Evolutionary conservation across 139 green algal genomes (phyloP).

Genomic region (Tetradesmus lagerheimii): DNA sequence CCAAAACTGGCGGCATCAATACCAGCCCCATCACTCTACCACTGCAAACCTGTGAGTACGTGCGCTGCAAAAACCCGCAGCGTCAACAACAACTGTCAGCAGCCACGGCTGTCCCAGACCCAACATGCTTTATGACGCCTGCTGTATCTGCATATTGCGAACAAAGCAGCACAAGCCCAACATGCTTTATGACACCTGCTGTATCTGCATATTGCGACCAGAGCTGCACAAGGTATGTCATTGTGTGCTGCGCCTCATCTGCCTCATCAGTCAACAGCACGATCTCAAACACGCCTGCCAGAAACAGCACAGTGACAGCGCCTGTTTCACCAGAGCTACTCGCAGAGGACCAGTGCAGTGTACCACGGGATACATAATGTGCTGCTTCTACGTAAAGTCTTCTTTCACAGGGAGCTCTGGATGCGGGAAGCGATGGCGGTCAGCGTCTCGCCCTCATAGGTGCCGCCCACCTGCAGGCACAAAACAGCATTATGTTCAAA

Average conservation of each 20-base stretch:
- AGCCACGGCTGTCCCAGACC: no score
- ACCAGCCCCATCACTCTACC: no score
- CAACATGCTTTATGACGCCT: background rate
- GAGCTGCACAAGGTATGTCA: background rate
- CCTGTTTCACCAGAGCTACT: background rate
- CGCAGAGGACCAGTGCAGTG: background rate
- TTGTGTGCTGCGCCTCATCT: background rate
- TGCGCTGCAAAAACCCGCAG: no score
- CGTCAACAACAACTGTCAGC: no score
- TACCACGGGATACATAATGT: no score
- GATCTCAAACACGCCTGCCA: background rate
- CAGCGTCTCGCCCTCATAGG: conserved; percentile 38
- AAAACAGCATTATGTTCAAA: no score
- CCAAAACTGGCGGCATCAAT: no score
- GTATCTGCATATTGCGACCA: background rate
- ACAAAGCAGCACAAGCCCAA: background rate
- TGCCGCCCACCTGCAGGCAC: conserved; percentile 39
- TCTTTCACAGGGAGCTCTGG: conserved; percentile 16
- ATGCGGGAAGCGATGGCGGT: conserved; percentile 40
- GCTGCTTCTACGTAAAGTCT: no score
- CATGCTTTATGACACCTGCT: background rate
- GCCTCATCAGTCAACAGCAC: background rate
- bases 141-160: background rate
- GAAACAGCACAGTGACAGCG: background rate
- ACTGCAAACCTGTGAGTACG: no score